Percentiles rank a stretch among this genome's conserved stretches.
Evolutionary conservation across 805 yeast genomes (phyloP).

Genomic region (Vanderwaltozyma tropicalis): DNA sequence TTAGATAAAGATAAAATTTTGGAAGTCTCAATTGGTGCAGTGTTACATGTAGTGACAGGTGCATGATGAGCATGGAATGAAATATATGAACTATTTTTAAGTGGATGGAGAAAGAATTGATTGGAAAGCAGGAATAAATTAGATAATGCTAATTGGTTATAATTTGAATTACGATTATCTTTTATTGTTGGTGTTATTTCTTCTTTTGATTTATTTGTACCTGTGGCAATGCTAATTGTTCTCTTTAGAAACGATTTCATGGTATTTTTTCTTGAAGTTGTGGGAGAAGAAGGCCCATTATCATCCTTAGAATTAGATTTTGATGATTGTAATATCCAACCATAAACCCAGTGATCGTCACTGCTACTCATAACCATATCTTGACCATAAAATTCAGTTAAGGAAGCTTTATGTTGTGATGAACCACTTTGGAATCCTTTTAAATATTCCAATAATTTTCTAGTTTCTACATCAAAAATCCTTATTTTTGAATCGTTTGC

Average conservation of each 20-base stretch:
- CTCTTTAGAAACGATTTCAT: background rate
- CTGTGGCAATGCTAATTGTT: background rate
- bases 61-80: slow-evolving; percentile 70
- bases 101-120: background rate
- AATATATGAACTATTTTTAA: slow-evolving; percentile 50
- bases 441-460: slow-evolving; percentile 51
- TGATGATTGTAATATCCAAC: slow-evolving; percentile 43
- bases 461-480: slow-evolving; percentile 45
- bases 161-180: background rate
- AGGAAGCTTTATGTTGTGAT: slow-evolving; percentile 56
- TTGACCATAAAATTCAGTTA: slow-evolving; percentile 5
- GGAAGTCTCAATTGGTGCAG: slow-evolving; percentile 65
- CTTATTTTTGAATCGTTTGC: slow-evolving; percentile 77
- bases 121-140: background rate
- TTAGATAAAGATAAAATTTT: slow-evolving; percentile 59
- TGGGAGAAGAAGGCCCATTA: too few species aligned
- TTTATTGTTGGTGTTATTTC: background rate
- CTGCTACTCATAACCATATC: slow-evolving; percentile 56
- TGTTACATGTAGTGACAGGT: slow-evolving; percentile 60
- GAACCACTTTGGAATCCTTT: slow-evolving; percentile 64
- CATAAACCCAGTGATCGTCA: slow-evolving; percentile 78
- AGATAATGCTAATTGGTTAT: background rate
- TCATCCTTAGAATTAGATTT: too few species aligned
- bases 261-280: background rate
- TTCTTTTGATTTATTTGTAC: background rate